These are phyloP conservation scores for Calonectria ilicicola DNA, from an alignment of 2,329 filamentous ascomycete genomes.

Conservation along the genomic window DNA sequence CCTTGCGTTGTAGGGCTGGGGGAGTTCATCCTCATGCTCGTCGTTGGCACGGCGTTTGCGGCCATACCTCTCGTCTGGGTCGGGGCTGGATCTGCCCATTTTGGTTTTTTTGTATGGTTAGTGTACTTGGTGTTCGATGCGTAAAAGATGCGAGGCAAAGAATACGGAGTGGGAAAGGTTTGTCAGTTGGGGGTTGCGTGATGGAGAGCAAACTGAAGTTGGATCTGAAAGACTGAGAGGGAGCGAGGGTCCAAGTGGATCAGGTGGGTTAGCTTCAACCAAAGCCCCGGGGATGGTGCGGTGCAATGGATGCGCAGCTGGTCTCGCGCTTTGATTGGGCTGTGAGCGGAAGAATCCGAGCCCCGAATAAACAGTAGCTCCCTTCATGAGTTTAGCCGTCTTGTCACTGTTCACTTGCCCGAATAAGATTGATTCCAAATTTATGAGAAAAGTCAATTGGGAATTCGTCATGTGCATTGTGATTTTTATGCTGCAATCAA, in stretches of 20 bases:
- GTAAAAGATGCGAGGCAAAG: not conserved
- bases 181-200: not conserved
- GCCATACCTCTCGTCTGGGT: constrained; percentile 33
- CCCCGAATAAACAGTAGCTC: not conserved
- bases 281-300: not conserved
- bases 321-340: not conserved
- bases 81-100: constrained; percentile 36
- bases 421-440: not conserved
- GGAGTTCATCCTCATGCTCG: constrained; percentile 58
- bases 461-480: no score
- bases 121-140: not conserved
- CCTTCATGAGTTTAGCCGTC: not conserved
- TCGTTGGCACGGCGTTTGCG: constrained; percentile 50
- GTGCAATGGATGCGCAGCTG: not conserved
- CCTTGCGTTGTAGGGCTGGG: constrained; percentile 71
- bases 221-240: not conserved
- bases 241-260: not conserved
- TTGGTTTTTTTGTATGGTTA: not conserved
- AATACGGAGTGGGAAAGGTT: no score
- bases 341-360: not conserved
- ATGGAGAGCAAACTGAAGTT: not conserved
- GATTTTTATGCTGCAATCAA: no score
- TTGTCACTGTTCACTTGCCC: not conserved
- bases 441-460: not conserved
- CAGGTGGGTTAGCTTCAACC: not conserved